A percentile compares a stretch with the other conserved stretches of the same genome.
Conservation (phyloP, 495 filamentous ascomycete species). For the Tuber aestivum region DNA sequence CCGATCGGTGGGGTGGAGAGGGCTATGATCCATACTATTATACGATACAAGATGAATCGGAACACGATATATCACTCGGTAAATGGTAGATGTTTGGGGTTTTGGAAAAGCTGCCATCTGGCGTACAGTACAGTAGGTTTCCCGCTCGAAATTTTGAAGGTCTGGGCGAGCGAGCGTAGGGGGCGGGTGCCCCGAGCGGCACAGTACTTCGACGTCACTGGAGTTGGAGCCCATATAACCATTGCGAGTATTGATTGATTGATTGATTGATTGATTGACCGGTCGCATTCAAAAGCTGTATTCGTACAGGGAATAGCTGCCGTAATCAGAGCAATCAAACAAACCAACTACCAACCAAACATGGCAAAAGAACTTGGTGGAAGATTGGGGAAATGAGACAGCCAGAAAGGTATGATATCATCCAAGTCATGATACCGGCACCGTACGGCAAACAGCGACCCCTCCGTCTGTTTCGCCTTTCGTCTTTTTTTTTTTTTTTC, state of each 20-base stretch:
- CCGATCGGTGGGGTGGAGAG: no score
- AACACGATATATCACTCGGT: neutral
- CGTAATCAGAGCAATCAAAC: neutral
- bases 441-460: neutral
- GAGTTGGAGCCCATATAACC: neutral
- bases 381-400: neutral
- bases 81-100: neutral
- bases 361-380: no score
- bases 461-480: neutral
- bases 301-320: neutral
- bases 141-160: neutral
- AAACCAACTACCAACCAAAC: neutral
- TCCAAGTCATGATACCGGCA: neutral
- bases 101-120: neutral
- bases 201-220: neutral
- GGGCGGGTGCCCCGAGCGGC: neutral
- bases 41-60: neutral
- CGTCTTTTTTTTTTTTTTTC: neutral
- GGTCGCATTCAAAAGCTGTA: neutral
- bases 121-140: no score
- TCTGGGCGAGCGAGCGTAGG: neutral
- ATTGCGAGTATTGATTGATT: no score
- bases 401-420: neutral
- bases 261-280: neutral
- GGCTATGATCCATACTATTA: no score